A percentile compares a stretch with the other conserved stretches of the same genome.
Conservation (phyloP, 2,329 filamentous ascomycete species). For the Aspergillus ochraceoroseus region DNA sequence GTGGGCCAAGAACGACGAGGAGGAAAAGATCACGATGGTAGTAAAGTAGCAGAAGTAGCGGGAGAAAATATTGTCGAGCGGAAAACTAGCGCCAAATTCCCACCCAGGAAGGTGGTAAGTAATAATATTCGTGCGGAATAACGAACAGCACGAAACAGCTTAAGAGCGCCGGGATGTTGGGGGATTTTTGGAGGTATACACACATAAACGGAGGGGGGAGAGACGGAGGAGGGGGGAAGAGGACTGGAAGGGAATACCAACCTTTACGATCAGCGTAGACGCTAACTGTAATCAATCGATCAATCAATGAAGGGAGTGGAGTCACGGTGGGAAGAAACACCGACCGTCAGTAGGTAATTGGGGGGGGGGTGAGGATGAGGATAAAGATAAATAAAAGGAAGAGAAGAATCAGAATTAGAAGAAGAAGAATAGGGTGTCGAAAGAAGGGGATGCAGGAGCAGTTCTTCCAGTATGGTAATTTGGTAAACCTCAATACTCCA, state of each 20-base stretch:
- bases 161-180: conserved; percentile 1
- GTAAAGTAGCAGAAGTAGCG: no score
- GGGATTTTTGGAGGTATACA: conserved; percentile 1
- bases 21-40: conserved; percentile 4
- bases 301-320: conserved; percentile 9
- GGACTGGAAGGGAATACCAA: conserved; percentile 1
- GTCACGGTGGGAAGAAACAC: conserved; percentile 6
- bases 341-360: conserved; percentile 6
- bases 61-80: conserved; percentile 10
- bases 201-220: conserved; percentile 6
- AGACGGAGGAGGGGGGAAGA: not conserved
- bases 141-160: conserved; percentile 7
- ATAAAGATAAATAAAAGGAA: no score
- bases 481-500: conserved; percentile 1
- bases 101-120: conserved; percentile 16
- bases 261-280: conserved; percentile 8
- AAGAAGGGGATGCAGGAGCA: no score
- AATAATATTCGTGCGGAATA: conserved; percentile 11
- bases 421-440: not conserved
- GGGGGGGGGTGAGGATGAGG: no score
- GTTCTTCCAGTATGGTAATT: no score
- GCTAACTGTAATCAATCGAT: conserved; percentile 6
- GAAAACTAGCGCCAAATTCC: conserved; percentile 3
- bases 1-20: conserved; percentile 4
- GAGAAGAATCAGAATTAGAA: not conserved